Evolutionary conservation across 129 eudicot genomes (phyloP), one percentile per base, ranked within the genome.

Genomic region (Artemisia tridentata): DNA sequence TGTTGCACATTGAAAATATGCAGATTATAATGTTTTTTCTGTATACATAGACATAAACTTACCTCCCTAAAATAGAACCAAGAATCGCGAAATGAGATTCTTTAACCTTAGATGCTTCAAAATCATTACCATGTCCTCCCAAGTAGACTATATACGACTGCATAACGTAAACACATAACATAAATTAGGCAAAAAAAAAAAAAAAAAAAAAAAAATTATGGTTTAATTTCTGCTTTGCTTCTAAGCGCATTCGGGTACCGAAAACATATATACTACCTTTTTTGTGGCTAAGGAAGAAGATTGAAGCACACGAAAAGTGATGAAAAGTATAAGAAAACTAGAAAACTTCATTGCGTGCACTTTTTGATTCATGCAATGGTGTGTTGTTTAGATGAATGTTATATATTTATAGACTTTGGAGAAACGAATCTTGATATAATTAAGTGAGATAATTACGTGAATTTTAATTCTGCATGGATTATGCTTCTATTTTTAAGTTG

Each of bases 141-240:
- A 87, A 58, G 80, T 87, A 91, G 46, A 91, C 95, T 18, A 91
- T 72, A 79, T 87, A 91, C 19, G 89, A 69, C 95, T 90, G 82
- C 74, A 54, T 23, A 43, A 57, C 52, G 12, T 48, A 54, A 10
- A 31, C 11, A 29, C n/a, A 64, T 8, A 74, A 53, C 5, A 15
- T 54, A 66, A 15, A 20, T 3, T 3, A 19, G 16, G 10, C 43
- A 23, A 17, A 38, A 38, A 38, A 1, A 38, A 48, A 10, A 52
- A 41, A 23, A 10, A 0, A 5, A 2, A 46, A 23, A 13, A 12
- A 2, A 43, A 68, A 51, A 27, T n/a, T 52, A 31, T 29, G 45
- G 45, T 7, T 34, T 34, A 5, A 0, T n/a, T n/a, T n/a, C n/a
- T n/a, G 41, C 41, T 5, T 34, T 34, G 41, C 41, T 34, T 34